These are phyloP conservation scores for Trametes villosa DNA, from an alignment of 768 basidiomycete species.

Conservation along the genomic window DNA sequence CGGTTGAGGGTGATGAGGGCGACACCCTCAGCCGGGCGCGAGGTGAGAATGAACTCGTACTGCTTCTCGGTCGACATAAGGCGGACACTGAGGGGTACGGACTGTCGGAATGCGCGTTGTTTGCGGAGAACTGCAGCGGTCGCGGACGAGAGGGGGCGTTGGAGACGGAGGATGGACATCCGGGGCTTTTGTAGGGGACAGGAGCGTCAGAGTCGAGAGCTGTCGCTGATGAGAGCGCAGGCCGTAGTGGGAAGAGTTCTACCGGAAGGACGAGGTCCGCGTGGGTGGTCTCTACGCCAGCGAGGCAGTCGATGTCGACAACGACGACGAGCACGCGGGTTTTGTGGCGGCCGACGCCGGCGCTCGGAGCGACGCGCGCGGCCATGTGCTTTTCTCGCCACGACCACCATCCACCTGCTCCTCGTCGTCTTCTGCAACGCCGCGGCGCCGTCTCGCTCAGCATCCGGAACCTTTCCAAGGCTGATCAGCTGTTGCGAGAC, in stretches of 20 bases:
- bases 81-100: conserved; percentile 21
- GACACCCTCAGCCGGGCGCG: conserved; percentile 68
- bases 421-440: not conserved
- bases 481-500: conserved; percentile 2
- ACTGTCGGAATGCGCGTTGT: conserved; percentile 10
- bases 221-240: not conserved
- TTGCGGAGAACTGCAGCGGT: conserved; percentile 14
- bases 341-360: not conserved
- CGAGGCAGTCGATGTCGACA: not conserved
- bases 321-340: conserved; percentile 5
- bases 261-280: conserved; percentile 1
- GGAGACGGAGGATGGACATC: conserved; percentile 13
- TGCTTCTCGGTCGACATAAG: conserved; percentile 52
- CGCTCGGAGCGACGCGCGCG: not conserved
- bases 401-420: not conserved
- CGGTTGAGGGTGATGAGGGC: conserved; percentile 87
- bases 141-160: conserved; percentile 11
- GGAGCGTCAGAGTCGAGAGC: not conserved
- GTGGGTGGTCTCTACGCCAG: conserved; percentile 7
- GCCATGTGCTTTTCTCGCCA: conserved; percentile 2
- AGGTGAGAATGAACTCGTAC: conserved; percentile 71
- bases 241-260: conserved; percentile 3
- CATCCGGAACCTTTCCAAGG: conserved; percentile 1
- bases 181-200: not conserved
- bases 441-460: too few relatives aligned